A percentile compares a stretch with the other conserved stretches of the same genome.
These are phyloP conservation scores for Syncephalastrum contaminatum DNA, from an alignment of 371 early-diverging fungal species.

Conservation along the genomic window DNA sequence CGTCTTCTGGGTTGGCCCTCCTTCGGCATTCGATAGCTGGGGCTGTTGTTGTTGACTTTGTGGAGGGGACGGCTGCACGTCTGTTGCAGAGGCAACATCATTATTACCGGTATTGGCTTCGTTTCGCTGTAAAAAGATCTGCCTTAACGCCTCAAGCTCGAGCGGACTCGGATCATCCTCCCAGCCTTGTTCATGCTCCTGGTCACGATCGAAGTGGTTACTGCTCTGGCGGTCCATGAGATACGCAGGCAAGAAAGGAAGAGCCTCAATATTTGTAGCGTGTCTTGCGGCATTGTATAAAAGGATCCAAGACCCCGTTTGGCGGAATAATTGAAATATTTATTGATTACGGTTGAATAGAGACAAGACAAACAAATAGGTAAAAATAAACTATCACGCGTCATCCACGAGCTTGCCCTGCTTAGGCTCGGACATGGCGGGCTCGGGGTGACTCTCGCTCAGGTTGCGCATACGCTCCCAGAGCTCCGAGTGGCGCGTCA, in stretches of 20 bases:
- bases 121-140: background rate
- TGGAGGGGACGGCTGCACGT: no score
- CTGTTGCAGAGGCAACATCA: no score
- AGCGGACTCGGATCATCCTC: slow-evolving; percentile 9
- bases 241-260: no score
- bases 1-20: no score
- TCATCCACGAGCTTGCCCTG: slow-evolving; percentile 7
- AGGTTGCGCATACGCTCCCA: slow-evolving; percentile 41
- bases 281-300: no score
- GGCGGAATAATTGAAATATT: no score
- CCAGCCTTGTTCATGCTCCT: background rate
- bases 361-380: background rate
- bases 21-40: background rate
- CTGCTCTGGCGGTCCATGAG: no score
- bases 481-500: slow-evolving; percentile 33
- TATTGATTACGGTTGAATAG: background rate
- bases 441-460: slow-evolving; percentile 10
- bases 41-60: no score
- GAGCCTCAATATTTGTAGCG: no score
- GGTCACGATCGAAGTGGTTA: background rate
- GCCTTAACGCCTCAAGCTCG: slow-evolving; percentile 6
- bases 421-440: background rate
- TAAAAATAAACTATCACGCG: background rate
- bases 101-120: no score
- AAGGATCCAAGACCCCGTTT: no score